Evolutionary conservation across 257 asterid genomes (phyloP).

Genomic region (Catharanthus roseus): DNA sequence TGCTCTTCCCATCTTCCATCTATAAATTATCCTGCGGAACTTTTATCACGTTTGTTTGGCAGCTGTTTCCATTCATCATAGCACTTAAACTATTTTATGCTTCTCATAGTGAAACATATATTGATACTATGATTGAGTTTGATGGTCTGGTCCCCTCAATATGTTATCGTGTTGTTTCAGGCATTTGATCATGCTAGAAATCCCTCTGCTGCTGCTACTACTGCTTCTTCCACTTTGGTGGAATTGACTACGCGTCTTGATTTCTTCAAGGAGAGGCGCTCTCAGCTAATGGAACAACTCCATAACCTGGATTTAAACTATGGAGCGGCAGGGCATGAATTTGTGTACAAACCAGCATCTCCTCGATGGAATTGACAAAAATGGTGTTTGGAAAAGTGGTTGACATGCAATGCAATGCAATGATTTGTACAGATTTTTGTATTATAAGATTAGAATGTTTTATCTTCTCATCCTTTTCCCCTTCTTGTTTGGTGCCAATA

Average conservation of each 20-base stretch:
- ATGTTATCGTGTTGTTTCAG: constrained; percentile 23
- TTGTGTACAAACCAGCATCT: constrained; percentile 61
- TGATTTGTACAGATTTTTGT: constrained; percentile 42
- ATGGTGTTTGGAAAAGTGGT: constrained; percentile 15
- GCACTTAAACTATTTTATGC: not conserved
- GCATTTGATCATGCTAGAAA: constrained; percentile 51
- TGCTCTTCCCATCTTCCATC: not conserved
- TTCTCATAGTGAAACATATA: not conserved
- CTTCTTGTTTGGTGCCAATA: not conserved
- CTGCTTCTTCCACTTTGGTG: constrained; percentile 70
- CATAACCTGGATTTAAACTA: constrained; percentile 71
- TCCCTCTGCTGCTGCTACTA: constrained; percentile 48
- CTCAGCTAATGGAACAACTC: constrained; percentile 98
- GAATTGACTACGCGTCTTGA: constrained; percentile 87
- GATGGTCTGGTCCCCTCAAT: not conserved
- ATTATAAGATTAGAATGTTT: not conserved
- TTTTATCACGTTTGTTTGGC: not conserved
- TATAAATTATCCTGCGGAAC: not conserved
- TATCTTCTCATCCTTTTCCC: not conserved
- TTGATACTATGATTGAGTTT: not conserved
- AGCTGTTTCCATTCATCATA: not conserved
- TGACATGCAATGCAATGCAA: constrained; percentile 2
- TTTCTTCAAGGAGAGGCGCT: constrained; percentile 90
- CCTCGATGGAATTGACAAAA: constrained; percentile 72
- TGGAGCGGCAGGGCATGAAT: constrained; percentile 59